These are phyloP conservation scores for Coffea canephora DNA, from an alignment of 257 asterid genomes.

Conservation along the genomic window DNA sequence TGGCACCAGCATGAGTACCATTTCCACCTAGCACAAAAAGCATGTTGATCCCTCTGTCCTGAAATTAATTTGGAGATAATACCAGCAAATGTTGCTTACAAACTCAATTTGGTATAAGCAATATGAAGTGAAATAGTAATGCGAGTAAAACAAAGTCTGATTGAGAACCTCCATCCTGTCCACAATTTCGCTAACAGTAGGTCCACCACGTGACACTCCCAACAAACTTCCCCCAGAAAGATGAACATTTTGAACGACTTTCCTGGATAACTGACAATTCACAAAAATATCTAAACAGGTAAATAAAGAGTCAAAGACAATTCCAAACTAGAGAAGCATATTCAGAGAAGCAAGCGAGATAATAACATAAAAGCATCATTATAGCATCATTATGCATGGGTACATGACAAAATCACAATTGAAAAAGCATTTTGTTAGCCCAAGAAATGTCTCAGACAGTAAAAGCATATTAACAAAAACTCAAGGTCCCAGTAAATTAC, in stretches of 20 bases:
- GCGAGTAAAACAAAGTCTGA: conserved; percentile 7
- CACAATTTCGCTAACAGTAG: conserved; percentile 72
- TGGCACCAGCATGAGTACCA: conserved; percentile 99
- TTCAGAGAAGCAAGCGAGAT: background rate
- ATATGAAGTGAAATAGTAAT: conserved; percentile 9
- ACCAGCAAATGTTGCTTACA: conserved; percentile 9
- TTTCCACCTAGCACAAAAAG: conserved; percentile 97
- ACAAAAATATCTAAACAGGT: conserved; percentile 5
- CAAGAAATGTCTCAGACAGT: background rate
- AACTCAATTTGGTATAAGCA: conserved; percentile 5
- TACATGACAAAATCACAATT: background rate
- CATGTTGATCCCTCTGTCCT: conserved; percentile 94
- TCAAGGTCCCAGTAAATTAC: background rate
- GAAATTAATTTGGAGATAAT: conserved; percentile 31
- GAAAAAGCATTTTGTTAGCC: conserved; percentile 2
- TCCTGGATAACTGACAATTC: conserved; percentile 65
- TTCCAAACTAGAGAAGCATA: background rate
- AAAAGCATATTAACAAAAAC: background rate
- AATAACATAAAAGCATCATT: background rate
- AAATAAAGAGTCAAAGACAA: background rate
- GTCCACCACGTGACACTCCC: conserved; percentile 99
- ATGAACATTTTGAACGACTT: conserved; percentile 89
- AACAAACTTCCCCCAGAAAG: conserved; percentile 96
- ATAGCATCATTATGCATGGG: background rate
- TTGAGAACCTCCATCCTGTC: conserved; percentile 75